Evolutionary conservation across 2,329 filamentous ascomycete species (phyloP).

Genomic region (Beauveria sp.): DNA sequence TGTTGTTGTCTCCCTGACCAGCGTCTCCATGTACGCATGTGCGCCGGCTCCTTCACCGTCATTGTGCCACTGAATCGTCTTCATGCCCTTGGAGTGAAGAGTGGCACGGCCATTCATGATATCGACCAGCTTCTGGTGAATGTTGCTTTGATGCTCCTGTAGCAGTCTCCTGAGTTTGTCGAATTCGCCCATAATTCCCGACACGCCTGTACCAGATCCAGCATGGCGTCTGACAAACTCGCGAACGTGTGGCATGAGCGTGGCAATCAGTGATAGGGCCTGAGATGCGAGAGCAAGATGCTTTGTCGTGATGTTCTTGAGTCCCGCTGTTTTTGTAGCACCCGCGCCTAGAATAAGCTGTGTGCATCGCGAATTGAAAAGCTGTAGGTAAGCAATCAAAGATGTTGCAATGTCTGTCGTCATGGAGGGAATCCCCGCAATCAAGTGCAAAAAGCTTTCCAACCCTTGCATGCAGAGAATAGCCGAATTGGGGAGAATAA

Average conservation of each 20-base stretch:
- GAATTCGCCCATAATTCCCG: slow-evolving; percentile 68
- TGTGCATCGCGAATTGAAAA: slow-evolving; percentile 94
- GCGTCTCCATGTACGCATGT: slow-evolving; percentile 75
- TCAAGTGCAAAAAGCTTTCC: slow-evolving; percentile 73
- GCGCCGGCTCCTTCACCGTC: slow-evolving; percentile 29
- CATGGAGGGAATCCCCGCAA: slow-evolving; percentile 81
- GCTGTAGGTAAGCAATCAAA: slow-evolving; percentile 76
- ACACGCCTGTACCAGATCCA: slow-evolving; percentile 42
- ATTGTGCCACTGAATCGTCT: slow-evolving; percentile 65
- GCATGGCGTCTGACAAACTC: slow-evolving; percentile 82
- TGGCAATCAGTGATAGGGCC: slow-evolving; percentile 77
- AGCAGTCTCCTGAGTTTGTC: slow-evolving; percentile 77
- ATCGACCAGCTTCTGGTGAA: slow-evolving; percentile 87
- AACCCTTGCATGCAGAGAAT: slow-evolving; percentile 74
- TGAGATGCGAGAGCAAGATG: slow-evolving; percentile 89
- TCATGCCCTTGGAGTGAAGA: slow-evolving; percentile 67
- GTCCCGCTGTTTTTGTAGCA: slow-evolving; percentile 76
- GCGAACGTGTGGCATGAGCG: slow-evolving; percentile 79
- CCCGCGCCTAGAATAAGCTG: slow-evolving; percentile 94
- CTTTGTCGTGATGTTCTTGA: slow-evolving; percentile 95
- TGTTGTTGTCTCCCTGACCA: slow-evolving; percentile 78
- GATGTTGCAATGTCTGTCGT: slow-evolving; percentile 72
- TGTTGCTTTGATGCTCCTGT: slow-evolving; percentile 83
- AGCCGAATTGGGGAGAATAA: slow-evolving; percentile 77
- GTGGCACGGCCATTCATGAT: slow-evolving; percentile 78